phyloP scores from a whole-genome alignment of 257 asterid species.

The Solanum raphanifolium region DNA sequence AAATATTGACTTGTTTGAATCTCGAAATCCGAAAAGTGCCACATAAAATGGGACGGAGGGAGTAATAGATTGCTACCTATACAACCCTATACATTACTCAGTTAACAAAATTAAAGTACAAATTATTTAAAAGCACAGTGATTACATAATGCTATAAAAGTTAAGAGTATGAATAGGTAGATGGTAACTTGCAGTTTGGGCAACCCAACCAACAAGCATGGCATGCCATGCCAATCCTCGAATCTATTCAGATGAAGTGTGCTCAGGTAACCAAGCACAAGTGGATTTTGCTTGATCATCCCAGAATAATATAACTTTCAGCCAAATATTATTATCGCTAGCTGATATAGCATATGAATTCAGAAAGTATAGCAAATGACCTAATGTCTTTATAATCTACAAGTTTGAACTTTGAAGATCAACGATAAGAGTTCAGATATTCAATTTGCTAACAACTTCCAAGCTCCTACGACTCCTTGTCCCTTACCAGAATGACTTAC shows the following conservation, averaged over 20 bases:
- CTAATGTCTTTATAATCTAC: neutral
- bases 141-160: neutral
- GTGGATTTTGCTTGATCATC: neutral
- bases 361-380: neutral
- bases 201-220: slow-evolving; percentile 91
- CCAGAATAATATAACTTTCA: neutral
- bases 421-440: neutral
- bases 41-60: too few species aligned
- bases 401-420: neutral
- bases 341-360: neutral
- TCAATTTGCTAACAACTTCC: neutral
- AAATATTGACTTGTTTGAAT: too few species aligned
- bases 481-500: neutral
- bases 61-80: neutral
- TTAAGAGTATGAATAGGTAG: neutral
- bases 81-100: neutral
- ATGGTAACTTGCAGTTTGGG: slow-evolving; percentile 84
- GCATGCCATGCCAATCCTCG: slow-evolving; percentile 99
- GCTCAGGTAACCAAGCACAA: neutral
- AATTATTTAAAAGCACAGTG: neutral
- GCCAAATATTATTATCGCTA: neutral
- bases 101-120: neutral
- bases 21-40: too few species aligned
- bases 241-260: slow-evolving; percentile 34
- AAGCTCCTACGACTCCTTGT: neutral